These are phyloP conservation scores for Bretziella fagacearum DNA, from an alignment of 2,329 filamentous ascomycete genomes.

Conservation along the genomic window DNA sequence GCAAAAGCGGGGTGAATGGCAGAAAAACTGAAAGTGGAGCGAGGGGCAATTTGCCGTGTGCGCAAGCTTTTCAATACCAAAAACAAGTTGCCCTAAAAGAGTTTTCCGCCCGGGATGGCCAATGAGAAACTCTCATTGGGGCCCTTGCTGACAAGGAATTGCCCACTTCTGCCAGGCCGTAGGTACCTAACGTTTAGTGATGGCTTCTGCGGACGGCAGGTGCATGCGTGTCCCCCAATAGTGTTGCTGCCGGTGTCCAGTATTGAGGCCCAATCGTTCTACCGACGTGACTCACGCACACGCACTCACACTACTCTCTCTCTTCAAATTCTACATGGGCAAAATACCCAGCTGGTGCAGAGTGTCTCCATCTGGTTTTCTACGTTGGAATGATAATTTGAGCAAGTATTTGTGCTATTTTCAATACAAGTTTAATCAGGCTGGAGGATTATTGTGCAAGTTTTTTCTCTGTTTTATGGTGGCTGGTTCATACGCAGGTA, in stretches of 20 bases:
- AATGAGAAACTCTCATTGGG: neutral
- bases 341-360: neutral
- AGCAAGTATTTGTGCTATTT: no score
- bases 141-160: neutral
- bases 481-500: neutral
- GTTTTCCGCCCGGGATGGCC: slow-evolving; percentile 1
- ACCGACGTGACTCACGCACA: neutral
- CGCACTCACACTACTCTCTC: no score
- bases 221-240: neutral
- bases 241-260: neutral
- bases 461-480: neutral
- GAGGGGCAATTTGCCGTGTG: slow-evolving; percentile 13
- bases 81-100: slow-evolving; percentile 12
- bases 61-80: slow-evolving; percentile 4
- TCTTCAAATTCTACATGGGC: neutral
- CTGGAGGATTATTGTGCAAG: no score
- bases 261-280: slow-evolving; percentile 1
- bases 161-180: neutral
- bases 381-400: no score
- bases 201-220: neutral
- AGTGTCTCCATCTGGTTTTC: neutral
- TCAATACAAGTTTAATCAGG: no score
- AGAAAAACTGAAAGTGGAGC: slow-evolving; percentile 14
- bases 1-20: slow-evolving; percentile 14
- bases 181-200: neutral